phyloP scores from a whole-genome alignment of 495 filamentous ascomycete genomes.

The Penicillium malachiteum region DNA sequence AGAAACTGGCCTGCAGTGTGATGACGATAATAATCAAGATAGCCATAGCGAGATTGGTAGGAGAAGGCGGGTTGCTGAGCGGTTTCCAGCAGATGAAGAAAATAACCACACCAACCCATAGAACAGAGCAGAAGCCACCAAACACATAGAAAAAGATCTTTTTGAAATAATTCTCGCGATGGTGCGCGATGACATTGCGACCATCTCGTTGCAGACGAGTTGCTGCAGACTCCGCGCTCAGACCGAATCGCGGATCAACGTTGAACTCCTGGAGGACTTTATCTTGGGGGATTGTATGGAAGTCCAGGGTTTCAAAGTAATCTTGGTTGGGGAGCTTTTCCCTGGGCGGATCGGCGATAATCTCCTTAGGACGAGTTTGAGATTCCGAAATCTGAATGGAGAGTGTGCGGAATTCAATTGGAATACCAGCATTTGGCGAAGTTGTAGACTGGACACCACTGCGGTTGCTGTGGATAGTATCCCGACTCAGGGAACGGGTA shows the following conservation, averaged over 20 bases:
- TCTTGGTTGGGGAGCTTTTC: slow-evolving; percentile 33
- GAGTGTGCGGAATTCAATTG: slow-evolving; percentile 47
- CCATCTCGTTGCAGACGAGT: slow-evolving; percentile 56
- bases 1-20: slow-evolving; percentile 67
- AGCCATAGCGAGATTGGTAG: slow-evolving; percentile 66
- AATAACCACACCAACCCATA: slow-evolving; percentile 64
- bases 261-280: slow-evolving; percentile 35
- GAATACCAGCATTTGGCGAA: slow-evolving; percentile 27
- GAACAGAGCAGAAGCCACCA: slow-evolving; percentile 69
- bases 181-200: slow-evolving; percentile 59
- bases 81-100: slow-evolving; percentile 74
- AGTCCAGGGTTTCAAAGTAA: slow-evolving; percentile 44
- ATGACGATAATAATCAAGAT: slow-evolving; percentile 68
- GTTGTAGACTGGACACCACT: slow-evolving; percentile 10
- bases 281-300: slow-evolving; percentile 32
- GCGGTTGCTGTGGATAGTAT: slow-evolving; percentile 19
- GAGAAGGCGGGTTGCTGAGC: slow-evolving; percentile 65
- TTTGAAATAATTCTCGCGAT: slow-evolving; percentile 53
- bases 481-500: slow-evolving; percentile 24
- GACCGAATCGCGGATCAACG: slow-evolving; percentile 27
- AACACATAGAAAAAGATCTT: slow-evolving; percentile 68
- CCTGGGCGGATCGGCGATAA: slow-evolving; percentile 13
- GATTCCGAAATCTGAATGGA: slow-evolving; percentile 48
- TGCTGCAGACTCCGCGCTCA: slow-evolving; percentile 31
- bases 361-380: slow-evolving; percentile 29